A percentile compares a stretch with the other conserved stretches of the same genome.
Conservation (phyloP, 2,329 filamentous ascomycete species). For the Dothistroma pini region DNA sequence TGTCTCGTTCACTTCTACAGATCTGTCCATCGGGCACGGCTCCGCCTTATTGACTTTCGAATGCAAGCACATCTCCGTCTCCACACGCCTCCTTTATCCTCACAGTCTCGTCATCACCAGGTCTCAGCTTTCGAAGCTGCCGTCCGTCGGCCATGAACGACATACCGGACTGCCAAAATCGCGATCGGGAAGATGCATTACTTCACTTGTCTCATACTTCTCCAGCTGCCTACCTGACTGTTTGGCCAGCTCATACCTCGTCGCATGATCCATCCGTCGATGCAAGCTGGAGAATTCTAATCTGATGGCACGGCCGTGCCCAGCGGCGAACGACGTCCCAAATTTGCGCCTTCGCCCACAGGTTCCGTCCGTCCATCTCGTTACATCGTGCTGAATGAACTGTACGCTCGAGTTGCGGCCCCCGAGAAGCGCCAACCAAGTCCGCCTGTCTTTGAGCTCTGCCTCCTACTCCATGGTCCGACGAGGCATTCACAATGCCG, state of each 20-base stretch:
- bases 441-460: not conserved
- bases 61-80: too few species aligned
- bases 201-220: constrained; percentile 14
- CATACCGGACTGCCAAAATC: not conserved
- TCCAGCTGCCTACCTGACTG: constrained; percentile 12
- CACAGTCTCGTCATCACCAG: too few species aligned
- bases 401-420: constrained; percentile 10
- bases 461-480: constrained; percentile 11
- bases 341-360: constrained; percentile 5
- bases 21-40: too few species aligned
- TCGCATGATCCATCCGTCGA: constrained; percentile 5
- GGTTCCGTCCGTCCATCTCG: constrained; percentile 3
- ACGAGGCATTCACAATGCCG: constrained; percentile 44
- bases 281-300: constrained; percentile 9
- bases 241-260: constrained; percentile 6
- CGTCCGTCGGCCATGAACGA: not conserved
- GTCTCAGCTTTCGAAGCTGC: not conserved
- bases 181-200: not conserved
- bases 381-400: not conserved
- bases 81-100: too few species aligned
- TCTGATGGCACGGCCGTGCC: constrained; percentile 6
- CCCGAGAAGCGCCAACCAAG: not conserved
- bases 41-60: too few species aligned
- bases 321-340: not conserved
- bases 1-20: too few species aligned